phyloP scores from a whole-genome alignment of 805 yeast genomes.

The Suhomyces pyralidae region DNA sequence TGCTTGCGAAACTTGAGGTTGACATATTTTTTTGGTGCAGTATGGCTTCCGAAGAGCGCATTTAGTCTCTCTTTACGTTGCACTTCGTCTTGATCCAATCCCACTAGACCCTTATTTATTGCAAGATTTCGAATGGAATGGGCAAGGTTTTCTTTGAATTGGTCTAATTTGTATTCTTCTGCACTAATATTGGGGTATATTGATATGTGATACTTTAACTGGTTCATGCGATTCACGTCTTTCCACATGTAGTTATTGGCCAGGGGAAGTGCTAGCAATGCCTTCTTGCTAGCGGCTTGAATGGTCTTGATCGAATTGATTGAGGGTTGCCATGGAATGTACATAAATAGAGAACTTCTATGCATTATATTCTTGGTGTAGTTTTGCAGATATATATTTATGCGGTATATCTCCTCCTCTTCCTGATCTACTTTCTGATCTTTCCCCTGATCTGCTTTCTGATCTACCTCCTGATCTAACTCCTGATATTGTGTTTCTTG shows the following conservation, averaged over 20 bases:
- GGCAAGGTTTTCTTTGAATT: conserved; percentile 7
- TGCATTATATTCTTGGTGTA: conserved; percentile 14
- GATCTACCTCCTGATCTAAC: no score
- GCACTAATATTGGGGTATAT: conserved; percentile 14
- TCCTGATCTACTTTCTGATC: neutral
- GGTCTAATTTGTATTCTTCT: conserved; percentile 5
- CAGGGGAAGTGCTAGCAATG: conserved; percentile 3
- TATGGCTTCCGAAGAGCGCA: conserved; percentile 2
- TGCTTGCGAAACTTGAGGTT: conserved; percentile 1
- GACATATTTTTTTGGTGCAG: neutral
- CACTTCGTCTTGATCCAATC: conserved; percentile 1
- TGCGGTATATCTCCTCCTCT: conserved; percentile 1
- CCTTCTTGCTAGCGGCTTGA: conserved; percentile 3
- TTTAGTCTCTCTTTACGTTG: neutral
- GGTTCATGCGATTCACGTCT: conserved; percentile 6
- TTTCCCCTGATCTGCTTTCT: no score
- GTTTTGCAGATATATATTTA: conserved; percentile 15
- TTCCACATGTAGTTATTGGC: conserved; percentile 6
- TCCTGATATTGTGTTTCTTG: neutral
- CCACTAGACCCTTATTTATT: conserved; percentile 2
- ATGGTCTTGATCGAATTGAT: conserved; percentile 2
- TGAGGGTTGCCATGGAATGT: conserved; percentile 19
- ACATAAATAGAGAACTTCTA: conserved; percentile 11
- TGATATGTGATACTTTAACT: conserved; percentile 15
- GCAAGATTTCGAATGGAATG: conserved; percentile 1